These are phyloP conservation scores for Hypomontagnella monticulosa DNA, from an alignment of 495 filamentous ascomycete species.

Conservation along the genomic window DNA sequence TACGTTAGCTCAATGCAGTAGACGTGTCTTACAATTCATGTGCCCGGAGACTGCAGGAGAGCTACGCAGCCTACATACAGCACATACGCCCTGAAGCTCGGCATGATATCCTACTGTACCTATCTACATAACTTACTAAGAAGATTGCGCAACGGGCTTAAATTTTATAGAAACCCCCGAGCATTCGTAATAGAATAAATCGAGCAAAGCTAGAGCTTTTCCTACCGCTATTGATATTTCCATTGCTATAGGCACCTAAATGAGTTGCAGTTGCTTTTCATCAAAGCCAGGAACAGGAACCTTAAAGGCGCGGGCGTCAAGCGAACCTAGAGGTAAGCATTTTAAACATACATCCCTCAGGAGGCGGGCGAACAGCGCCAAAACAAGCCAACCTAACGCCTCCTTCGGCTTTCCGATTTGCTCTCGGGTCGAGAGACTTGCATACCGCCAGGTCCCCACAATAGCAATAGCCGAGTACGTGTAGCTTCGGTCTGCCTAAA, in stretches of 20 bases:
- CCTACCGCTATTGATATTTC: background rate
- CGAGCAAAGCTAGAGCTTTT: background rate
- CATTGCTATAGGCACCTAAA: background rate
- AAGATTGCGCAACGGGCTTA: conserved; percentile 2
- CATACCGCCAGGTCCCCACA: conserved; percentile 34
- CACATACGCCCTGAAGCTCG: conserved; percentile 3
- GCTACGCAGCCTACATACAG: conserved; percentile 15
- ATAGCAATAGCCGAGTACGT: conserved; percentile 34
- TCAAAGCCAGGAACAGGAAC: conserved; percentile 41
- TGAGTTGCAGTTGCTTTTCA: conserved; percentile 4
- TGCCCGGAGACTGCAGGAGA: conserved; percentile 33
- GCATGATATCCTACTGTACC: conserved; percentile 3
- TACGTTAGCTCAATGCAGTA: conserved; percentile 41
- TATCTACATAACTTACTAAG: conserved; percentile 14
- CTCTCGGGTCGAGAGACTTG: conserved; percentile 39
- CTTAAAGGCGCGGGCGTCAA: conserved; percentile 20
- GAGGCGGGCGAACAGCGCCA: background rate
- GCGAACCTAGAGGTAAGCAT: conserved; percentile 10
- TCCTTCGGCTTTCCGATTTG: conserved; percentile 41
- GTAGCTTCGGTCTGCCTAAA: conserved; percentile 40
- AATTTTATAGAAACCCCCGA: background rate
- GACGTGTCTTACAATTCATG: conserved; percentile 42
- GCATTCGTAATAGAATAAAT: conserved; percentile 12
- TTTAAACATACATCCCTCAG: background rate
- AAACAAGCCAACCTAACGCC: conserved; percentile 13